Percentiles rank a stretch among this genome's conserved stretches.
Evolutionary conservation across 306 rosid genomes (phyloP).

Genomic region (Sophora flavescens): DNA sequence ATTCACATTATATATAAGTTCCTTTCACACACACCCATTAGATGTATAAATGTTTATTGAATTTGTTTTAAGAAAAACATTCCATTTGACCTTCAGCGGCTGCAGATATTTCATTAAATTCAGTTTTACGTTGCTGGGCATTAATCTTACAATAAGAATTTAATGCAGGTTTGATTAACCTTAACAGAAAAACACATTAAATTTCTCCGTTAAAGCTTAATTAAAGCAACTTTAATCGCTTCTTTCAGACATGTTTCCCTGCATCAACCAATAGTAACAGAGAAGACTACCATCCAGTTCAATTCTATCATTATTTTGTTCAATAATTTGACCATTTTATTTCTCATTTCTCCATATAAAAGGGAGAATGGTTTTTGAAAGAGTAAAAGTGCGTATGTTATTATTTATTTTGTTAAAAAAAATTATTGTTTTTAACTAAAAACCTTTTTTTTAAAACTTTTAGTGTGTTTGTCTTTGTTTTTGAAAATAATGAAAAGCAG

Average conservation of each 20-base stretch:
- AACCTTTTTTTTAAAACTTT: no score
- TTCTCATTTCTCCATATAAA: neutral
- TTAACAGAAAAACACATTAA: constrained; percentile 24
- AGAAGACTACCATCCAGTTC: neutral
- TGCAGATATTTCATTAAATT: neutral
- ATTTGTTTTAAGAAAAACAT: no score
- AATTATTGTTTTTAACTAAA: no score
- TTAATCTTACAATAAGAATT: constrained; percentile 4
- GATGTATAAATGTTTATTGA: no score
- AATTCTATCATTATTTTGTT: neutral
- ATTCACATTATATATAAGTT: no score
- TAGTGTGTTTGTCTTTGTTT: no score
- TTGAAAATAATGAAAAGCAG: no score
- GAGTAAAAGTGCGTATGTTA: no score
- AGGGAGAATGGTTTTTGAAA: no score
- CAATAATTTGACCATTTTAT: neutral
- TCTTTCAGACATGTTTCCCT: constrained; percentile 1
- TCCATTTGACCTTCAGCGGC: no score
- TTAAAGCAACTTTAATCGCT: constrained; percentile 10
- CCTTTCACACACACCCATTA: no score
- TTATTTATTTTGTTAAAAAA: no score
- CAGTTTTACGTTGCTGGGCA: constrained; percentile 18
- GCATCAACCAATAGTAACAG: neutral
- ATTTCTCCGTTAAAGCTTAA: neutral
- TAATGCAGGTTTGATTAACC: constrained; percentile 15